Base-by-base conservation (phyloP, 2,329 filamentous ascomycete genomes). In the Sporothrix luriei region DNA sequence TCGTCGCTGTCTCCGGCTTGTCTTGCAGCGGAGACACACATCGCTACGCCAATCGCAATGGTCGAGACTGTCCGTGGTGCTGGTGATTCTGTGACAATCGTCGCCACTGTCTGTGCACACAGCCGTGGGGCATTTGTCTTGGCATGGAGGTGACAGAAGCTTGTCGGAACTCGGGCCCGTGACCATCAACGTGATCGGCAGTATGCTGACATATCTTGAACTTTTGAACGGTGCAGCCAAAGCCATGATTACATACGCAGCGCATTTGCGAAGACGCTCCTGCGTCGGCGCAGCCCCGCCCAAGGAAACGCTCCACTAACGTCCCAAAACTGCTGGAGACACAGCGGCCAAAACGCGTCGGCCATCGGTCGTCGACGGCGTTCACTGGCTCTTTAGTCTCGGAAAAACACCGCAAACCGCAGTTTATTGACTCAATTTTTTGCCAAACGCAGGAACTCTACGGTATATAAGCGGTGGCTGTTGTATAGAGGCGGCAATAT, bases 171-270 rank as follows among this genome's bases (percentile, higher is more conserved):
- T 38, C 9, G 14, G 40, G 26, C 21, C 13, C 38, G 57, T 62
- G 57, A 62, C 14, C n/a, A 11, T 1, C 9, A 62, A 46, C 57
- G 57, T 62, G 57, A 62, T n/a, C 29, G 33, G 33, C 43, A 16
- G 19, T 10, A 4, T 62, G 57, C 57, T 62, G 38, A 62, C 57
- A 46, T 24, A 26, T 62, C 38, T 7, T 19, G 3, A 3, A 7
- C n/a, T 19, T 29, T 2, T 21, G 40, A 43, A 9, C 49, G 24
- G 43, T 64, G 61, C 43, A 49, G 61, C 16, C 61, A 64, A 49
- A 43, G 24, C 16, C 16, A 13, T 64, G 43, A n/a, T 64, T 64
- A 48, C 61, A 64, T 64, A 49, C 61, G 21, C 61, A 26, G 33
- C 9, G 33, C 33, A 33, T 33, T 7, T 33, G 33, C 6, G 33